These are phyloP conservation scores for Colletotrichum sp. DNA, from an alignment of 2,329 filamentous ascomycete species.

Conservation along the genomic window DNA sequence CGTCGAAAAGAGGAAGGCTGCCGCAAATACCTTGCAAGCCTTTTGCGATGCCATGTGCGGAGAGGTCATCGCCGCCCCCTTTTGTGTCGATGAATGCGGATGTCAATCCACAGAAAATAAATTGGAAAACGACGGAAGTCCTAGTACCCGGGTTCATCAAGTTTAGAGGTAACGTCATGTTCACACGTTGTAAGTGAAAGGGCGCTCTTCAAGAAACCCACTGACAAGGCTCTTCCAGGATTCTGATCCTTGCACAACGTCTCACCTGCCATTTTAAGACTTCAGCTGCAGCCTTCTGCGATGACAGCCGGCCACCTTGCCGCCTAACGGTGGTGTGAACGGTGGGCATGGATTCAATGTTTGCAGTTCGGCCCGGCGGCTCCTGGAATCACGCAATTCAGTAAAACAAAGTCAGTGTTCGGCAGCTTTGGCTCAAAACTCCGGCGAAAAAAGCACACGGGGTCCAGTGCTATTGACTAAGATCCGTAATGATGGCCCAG, in stretches of 20 bases:
- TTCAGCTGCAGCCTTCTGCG: not conserved
- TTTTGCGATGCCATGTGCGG: not conserved
- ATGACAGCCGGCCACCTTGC: not conserved
- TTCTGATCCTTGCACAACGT: not conserved
- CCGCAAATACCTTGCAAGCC: not conserved
- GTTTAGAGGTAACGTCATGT: not conserved
- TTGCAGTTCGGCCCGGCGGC: not conserved
- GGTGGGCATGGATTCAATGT: not conserved
- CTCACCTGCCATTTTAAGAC: not conserved
- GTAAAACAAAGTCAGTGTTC: not conserved
- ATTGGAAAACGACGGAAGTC: not conserved
- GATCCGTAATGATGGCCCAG: not conserved
- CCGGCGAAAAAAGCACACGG: not conserved
- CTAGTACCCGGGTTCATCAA: not conserved
- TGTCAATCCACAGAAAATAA: not conserved
- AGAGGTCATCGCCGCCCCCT: not conserved
- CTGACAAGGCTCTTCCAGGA: not conserved
- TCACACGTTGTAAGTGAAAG: not conserved
- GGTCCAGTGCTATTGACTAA: not conserved
- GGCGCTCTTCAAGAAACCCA: not conserved
- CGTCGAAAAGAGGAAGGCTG: not conserved
- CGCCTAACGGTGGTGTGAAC: not conserved
- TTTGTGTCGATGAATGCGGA: not conserved
- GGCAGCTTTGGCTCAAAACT: not conserved
- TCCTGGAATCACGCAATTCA: not conserved